phyloP scores from a whole-genome alignment of 192 early-diverging fungal species.

The Lunasporangiospora selenospora region DNA sequence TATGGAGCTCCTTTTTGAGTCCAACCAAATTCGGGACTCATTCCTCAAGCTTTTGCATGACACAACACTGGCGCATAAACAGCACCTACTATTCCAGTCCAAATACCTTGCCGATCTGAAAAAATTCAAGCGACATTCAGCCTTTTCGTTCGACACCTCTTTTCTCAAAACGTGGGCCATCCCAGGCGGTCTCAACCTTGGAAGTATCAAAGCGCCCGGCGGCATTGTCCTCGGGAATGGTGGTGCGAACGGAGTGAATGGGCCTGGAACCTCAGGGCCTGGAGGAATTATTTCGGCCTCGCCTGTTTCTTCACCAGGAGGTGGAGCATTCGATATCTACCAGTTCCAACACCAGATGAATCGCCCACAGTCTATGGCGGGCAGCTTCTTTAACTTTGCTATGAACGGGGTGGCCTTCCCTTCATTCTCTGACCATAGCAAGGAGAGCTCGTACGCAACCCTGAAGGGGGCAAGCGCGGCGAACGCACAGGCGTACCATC shows the following conservation, averaged over 20 bases:
- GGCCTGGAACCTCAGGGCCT: constrained; percentile 3
- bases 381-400: constrained; percentile 31
- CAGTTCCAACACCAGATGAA: constrained; percentile 35
- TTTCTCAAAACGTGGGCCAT: constrained; percentile 48
- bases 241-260: neutral
- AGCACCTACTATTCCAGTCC: constrained; percentile 40
- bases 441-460: constrained; percentile 37
- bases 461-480: constrained; percentile 26
- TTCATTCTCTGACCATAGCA: constrained; percentile 26
- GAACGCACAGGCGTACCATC: constrained; percentile 32
- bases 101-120: constrained; percentile 44
- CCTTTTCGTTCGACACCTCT: constrained; percentile 42
- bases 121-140: constrained; percentile 44
- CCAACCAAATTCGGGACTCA: constrained; percentile 6
- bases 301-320: constrained; percentile 28
- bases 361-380: constrained; percentile 45
- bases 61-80: constrained; percentile 32
- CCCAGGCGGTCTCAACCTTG: constrained; percentile 29
- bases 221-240: neutral
- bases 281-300: constrained; percentile 12
- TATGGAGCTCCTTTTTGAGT: constrained; percentile 16
- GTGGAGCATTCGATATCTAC: constrained; percentile 23
- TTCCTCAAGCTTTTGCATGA: constrained; percentile 16
- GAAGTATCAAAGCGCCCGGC: constrained; percentile 14
- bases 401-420: constrained; percentile 27